Conservation (phyloP, 108 stramenopile genomes). For the Asterionellopsis glacialis region DNA sequence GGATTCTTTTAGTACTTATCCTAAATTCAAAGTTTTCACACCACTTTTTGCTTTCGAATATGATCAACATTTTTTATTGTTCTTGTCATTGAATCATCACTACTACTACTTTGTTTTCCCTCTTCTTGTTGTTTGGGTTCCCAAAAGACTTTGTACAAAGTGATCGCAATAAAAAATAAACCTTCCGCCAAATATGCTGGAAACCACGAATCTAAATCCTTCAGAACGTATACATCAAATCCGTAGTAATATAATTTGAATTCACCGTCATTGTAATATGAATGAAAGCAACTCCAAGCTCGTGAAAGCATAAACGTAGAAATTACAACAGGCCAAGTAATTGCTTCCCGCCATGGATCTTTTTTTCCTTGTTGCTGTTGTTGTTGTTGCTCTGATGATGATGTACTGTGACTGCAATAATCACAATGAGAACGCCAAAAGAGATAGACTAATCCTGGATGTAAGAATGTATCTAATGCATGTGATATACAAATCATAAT, state of each 20-base stretch:
- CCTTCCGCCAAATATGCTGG: constrained; percentile 48
- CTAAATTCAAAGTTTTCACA: no score
- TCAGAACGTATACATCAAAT: constrained; percentile 46
- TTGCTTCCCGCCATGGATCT: constrained; percentile 8
- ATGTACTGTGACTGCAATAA: constrained; percentile 11
- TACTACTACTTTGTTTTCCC: no score
- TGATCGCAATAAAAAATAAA: constrained; percentile 15
- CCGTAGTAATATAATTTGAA: constrained; percentile 38
- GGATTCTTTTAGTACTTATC: no score
- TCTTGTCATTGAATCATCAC: no score
- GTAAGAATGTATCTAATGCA: constrained; percentile 37
- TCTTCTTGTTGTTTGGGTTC: no score
- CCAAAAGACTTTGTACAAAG: constrained; percentile 17
- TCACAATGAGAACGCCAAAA: constrained; percentile 27
- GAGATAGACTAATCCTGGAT: constrained; percentile 44
- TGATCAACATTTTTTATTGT: no score
- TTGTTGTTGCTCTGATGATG: not conserved
- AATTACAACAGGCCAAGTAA: constrained; percentile 40
- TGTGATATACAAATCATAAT: constrained; percentile 30
- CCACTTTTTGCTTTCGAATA: no score
- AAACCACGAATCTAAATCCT: constrained; percentile 31
- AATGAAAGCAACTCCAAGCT: constrained; percentile 41
- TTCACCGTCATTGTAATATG: constrained; percentile 31
- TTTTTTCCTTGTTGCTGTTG: no score
- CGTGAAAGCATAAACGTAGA: constrained; percentile 32